A percentile compares a stretch with the other conserved stretches of the same genome.
Evolutionary conservation across 2,329 filamentous ascomycete genomes (phyloP).

Genomic region (Xylaria sp.): DNA sequence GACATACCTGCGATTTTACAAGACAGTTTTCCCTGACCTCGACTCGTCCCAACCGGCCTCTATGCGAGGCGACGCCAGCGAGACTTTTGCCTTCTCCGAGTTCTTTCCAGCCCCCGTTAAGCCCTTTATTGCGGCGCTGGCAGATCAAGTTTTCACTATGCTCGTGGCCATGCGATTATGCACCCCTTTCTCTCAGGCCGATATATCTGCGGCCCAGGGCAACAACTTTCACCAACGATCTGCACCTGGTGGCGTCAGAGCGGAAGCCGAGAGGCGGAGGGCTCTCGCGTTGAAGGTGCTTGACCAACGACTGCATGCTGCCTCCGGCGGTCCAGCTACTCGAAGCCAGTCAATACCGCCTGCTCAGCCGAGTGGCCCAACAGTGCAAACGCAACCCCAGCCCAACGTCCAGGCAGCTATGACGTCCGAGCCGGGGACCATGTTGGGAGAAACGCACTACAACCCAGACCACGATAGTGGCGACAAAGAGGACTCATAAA

Average conservation of each 20-base stretch:
- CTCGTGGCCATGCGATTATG: slow-evolving; percentile 82
- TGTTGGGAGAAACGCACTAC: slow-evolving; percentile 77
- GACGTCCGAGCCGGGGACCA: slow-evolving; percentile 62
- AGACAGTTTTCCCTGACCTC: slow-evolving; percentile 75
- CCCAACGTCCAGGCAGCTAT: slow-evolving; percentile 67
- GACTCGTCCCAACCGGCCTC: slow-evolving; percentile 68
- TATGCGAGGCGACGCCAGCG: slow-evolving; percentile 89
- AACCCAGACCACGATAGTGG: slow-evolving; percentile 68
- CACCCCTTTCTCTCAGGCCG: slow-evolving; percentile 84
- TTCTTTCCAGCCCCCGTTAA: slow-evolving; percentile 92
- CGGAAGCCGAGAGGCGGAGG: slow-evolving; percentile 89
- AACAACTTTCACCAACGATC: slow-evolving; percentile 66
- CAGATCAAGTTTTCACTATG: slow-evolving; percentile 77
- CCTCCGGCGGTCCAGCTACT: slow-evolving; percentile 66
- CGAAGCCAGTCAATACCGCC: slow-evolving; percentile 54
- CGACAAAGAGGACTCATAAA: slow-evolving; percentile 49
- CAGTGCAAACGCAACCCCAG: slow-evolving; percentile 66
- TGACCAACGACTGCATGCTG: slow-evolving; percentile 91
- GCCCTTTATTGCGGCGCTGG: slow-evolving; percentile 77
- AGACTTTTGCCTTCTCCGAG: slow-evolving; percentile 94
- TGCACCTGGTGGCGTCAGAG: slow-evolving; percentile 76
- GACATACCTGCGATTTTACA: slow-evolving; percentile 97
- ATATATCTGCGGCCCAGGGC: slow-evolving; percentile 79
- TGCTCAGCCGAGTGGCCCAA: slow-evolving; percentile 62
- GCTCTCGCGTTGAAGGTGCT: slow-evolving; percentile 90